Evolutionary conservation across 495 filamentous ascomycete species (phyloP), one percentile per base, ranked within the genome.

Genomic region (Evernia prunastri): DNA sequence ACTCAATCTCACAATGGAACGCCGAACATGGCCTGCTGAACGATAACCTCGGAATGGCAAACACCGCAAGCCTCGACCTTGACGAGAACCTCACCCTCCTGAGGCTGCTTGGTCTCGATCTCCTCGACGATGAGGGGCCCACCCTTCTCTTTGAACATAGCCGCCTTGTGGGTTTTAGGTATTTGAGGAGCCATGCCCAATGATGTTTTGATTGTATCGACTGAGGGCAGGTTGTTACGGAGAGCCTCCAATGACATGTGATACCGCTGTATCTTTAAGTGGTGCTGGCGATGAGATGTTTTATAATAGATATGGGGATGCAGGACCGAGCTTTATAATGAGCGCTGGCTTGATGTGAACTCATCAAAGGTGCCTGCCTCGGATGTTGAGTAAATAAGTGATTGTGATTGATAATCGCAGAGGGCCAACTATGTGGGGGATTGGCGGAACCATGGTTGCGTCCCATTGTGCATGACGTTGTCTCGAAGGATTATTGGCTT

Each of bases 61-160:
- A 91, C 84, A 57, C 88, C 87, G 1, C 82, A 85, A 60, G 67
- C 75, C 35, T 70, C 68, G 43, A 72, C 65, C 56, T 88, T 86
- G 67, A 91, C 77, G 37, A 91, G 72, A 13, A 90, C 82, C 67
- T 90, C 78, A 58, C 86, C 86, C 0, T 77, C 64, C 7, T 85
- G 82, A 36, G 87, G 88, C 67, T 86, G 80, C 3, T 86, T 88
- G 15, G 86, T 86, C 54, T 87, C 83, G 9, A 89, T 69, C 64
- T 87, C 84, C 37, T 82, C 82, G 36, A 90, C 69, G 20, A 85
- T 88, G n/a, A 86, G 87, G 59, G 89, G 80, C 5, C 76, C 81
- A 29, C 87, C 87, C 7, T 86, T 86, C 69, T 87, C 80, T 72
- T 89, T 86, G 71, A 87, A 91, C 61, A 89, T 74, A 43, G 76